phyloP scores from a whole-genome alignment of 257 asterid genomes.

The Solanum chmielewskii region DNA sequence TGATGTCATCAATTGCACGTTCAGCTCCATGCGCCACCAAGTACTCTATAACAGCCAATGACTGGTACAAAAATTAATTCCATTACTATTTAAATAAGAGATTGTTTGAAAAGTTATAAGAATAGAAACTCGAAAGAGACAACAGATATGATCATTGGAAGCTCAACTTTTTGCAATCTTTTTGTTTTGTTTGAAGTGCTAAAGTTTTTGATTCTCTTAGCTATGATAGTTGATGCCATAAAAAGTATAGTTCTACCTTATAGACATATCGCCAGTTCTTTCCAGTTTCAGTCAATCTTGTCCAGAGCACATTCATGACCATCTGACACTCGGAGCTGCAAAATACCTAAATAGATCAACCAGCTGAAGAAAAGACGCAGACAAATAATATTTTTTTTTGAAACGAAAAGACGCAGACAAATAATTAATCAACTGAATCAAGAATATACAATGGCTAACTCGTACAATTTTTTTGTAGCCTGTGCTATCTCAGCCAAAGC shows the following conservation, averaged over 20 bases:
- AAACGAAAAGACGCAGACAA: not conserved
- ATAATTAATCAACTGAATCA: not conserved
- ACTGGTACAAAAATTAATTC: constrained; percentile 24
- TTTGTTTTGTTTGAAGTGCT: not conserved
- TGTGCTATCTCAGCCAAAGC: constrained; percentile 86
- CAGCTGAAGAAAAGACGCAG: not conserved
- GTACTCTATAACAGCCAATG: constrained; percentile 90
- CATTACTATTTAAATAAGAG: not conserved
- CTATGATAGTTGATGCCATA: not conserved
- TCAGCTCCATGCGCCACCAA: constrained; percentile 96
- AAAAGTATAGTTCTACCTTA: constrained; percentile 40
- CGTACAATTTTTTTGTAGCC: constrained; percentile 84
- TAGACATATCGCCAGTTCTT: constrained; percentile 85
- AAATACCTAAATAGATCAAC: constrained; percentile 24
- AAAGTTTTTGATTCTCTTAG: not conserved
- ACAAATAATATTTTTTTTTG: not conserved
- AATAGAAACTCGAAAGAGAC: not conserved
- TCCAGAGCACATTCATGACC: constrained; percentile 87
- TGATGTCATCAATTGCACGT: constrained; percentile 90
- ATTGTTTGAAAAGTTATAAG: not conserved
- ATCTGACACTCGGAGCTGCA: constrained; percentile 86
- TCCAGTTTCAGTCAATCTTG: constrained; percentile 75
- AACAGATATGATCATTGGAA: not conserved
- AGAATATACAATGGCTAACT: constrained; percentile 1
- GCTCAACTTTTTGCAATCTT: not conserved